These are phyloP conservation scores for Insectozyma bohioensis DNA, from an alignment of 1,139 yeast species.

Conservation along the genomic window DNA sequence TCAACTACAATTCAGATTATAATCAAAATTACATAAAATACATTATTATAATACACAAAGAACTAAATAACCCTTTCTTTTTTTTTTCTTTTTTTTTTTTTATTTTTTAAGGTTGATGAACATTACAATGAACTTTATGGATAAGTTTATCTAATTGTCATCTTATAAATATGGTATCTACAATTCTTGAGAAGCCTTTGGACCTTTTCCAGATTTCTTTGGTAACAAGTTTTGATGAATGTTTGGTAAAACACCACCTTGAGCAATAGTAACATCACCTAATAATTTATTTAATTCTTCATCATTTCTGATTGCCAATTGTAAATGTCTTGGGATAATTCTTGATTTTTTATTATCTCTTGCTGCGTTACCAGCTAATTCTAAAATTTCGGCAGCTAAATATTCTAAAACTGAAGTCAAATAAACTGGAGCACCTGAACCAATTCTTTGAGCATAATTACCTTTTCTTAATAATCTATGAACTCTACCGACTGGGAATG, in stretches of 20 bases:
- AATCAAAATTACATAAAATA: conserved; percentile 4
- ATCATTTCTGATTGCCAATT: conserved; percentile 97
- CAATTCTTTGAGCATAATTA: conserved; percentile 98
- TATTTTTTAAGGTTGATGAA: too few relatives aligned
- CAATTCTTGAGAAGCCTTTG: conserved; percentile 83
- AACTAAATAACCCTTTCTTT: conserved; percentile 11
- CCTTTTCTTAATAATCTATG: conserved; percentile 97
- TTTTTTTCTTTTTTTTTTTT: neutral
- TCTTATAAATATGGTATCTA: too few relatives aligned
- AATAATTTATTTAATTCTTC: conserved; percentile 89
- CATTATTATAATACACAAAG: conserved; percentile 17
- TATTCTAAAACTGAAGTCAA: conserved; percentile 95
- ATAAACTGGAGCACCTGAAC: conserved; percentile 98
- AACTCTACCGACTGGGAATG: conserved; percentile 99
- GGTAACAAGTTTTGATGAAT: conserved; percentile 94
- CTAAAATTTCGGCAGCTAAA: conserved; percentile 94
- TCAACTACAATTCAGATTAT: neutral
- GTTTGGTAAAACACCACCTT: conserved; percentile 98
- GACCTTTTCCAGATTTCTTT: conserved; percentile 77
- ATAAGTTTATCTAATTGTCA: neutral
- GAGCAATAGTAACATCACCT: conserved; percentile 70
- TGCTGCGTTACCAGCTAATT: conserved; percentile 98
- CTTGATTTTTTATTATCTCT: conserved; percentile 98
- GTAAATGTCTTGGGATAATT: conserved; percentile 98
- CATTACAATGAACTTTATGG: neutral